phyloP scores from a whole-genome alignment of 768 basidiomycete species.

The Pleurotus ostreatus region DNA sequence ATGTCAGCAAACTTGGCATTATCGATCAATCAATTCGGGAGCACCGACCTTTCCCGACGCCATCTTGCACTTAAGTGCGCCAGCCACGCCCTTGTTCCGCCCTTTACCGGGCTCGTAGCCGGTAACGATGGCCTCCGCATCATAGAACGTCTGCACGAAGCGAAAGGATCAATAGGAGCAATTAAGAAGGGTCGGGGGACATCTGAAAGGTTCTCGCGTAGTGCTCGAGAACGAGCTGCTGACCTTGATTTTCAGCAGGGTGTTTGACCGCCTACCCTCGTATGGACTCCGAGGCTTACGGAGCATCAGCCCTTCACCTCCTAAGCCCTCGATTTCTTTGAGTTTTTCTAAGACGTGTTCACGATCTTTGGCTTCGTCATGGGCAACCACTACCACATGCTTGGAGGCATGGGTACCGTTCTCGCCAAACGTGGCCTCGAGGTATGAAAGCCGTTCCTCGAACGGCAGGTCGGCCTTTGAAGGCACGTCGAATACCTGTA shows the following conservation, averaged over 20 bases:
- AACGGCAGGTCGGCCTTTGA: conserved; percentile 42
- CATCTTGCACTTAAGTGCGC: conserved; percentile 55
- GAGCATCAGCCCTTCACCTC: conserved; percentile 60
- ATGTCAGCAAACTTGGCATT: neutral
- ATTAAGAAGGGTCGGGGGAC: too few relatives aligned
- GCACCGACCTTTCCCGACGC: conserved; percentile 51
- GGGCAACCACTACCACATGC: conserved; percentile 45
- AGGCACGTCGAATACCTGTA: conserved; percentile 54
- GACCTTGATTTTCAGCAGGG: conserved; percentile 54
- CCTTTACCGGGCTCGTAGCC: conserved; percentile 57
- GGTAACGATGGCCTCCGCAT: conserved; percentile 55
- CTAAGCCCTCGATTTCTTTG: conserved; percentile 48
- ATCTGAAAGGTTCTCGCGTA: too few relatives aligned
- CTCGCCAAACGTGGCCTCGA: conserved; percentile 44
- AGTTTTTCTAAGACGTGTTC: conserved; percentile 52
- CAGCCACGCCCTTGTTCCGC: conserved; percentile 42
- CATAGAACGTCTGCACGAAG: conserved; percentile 44
- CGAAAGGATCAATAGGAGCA: neutral
- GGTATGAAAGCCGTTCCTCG: conserved; percentile 43
- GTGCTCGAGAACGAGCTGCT: neutral
- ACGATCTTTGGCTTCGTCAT: conserved; percentile 38
- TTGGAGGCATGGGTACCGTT: conserved; percentile 37
- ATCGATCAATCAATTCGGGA: neutral
- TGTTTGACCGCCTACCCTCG: conserved; percentile 43
- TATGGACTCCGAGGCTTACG: conserved; percentile 45